Evolutionary conservation across 306 rosid genomes (phyloP).

Genomic region (Glycine latifolia): DNA sequence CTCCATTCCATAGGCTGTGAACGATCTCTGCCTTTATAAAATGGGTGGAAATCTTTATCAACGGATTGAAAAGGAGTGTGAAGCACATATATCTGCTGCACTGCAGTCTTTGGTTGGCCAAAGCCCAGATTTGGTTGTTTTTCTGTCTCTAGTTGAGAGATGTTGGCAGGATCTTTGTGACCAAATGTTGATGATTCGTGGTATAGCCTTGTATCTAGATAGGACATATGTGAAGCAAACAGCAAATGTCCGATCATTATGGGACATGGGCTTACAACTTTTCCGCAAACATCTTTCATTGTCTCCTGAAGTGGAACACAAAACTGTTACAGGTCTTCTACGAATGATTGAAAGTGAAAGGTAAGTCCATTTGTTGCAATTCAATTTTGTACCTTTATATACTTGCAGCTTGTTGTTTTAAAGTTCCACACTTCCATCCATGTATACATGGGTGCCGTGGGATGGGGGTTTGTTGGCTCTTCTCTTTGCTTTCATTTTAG

Average conservation of each 20-base stretch:
- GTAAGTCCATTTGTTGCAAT: slow-evolving; percentile 51
- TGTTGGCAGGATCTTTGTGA: slow-evolving; percentile 98
- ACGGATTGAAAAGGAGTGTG: slow-evolving; percentile 93
- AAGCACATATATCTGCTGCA: slow-evolving; percentile 85
- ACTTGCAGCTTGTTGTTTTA: slow-evolving; percentile 11
- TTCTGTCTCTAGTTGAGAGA: slow-evolving; percentile 86
- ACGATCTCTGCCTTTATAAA: slow-evolving; percentile 87
- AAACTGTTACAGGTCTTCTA: slow-evolving; percentile 96
- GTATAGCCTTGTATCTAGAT: slow-evolving; percentile 93
- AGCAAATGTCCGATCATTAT: slow-evolving; percentile 83
- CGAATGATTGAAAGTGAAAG: slow-evolving; percentile 97
- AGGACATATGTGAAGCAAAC: slow-evolving; percentile 97
- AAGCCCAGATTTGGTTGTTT: slow-evolving; percentile 96
- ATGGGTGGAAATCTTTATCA: slow-evolving; percentile 97
- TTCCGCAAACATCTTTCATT: slow-evolving; percentile 91
- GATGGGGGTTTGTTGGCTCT: neutral
- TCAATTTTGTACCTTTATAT: slow-evolving; percentile 37
- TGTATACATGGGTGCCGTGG: neutral
- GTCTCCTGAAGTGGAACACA: slow-evolving; percentile 95
- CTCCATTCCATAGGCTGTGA: slow-evolving; percentile 74
- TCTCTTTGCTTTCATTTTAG: slow-evolving; percentile 7
- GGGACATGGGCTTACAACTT: slow-evolving; percentile 99
- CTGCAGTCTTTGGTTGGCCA: slow-evolving; percentile 94
- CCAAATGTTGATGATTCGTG: slow-evolving; percentile 97
- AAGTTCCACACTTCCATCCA: slow-evolving; percentile 29